A percentile compares a stretch with the other conserved stretches of the same genome.
Evolutionary conservation across 1,284 basidiomycete species (phyloP).

Genomic region (Hymenochaete sp.): DNA sequence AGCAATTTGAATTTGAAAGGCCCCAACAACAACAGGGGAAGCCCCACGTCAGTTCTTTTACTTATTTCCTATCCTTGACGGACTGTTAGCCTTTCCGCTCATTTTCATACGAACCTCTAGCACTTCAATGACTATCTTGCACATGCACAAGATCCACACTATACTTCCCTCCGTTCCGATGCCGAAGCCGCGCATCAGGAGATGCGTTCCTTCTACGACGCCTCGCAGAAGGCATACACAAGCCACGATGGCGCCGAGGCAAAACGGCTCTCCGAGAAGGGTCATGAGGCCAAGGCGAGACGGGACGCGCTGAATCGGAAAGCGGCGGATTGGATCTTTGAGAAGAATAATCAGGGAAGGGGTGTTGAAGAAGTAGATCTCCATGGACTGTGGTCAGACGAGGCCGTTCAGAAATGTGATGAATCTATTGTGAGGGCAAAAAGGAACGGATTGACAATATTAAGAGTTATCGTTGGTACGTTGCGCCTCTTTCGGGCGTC

Average conservation of each 20-base stretch:
- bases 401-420: slow-evolving; percentile 73
- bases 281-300: slow-evolving; percentile 59
- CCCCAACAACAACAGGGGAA: slow-evolving; percentile 16
- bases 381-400: slow-evolving; percentile 89
- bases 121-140: slow-evolving; percentile 51
- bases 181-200: slow-evolving; percentile 67
- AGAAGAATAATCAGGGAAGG: slow-evolving; percentile 77
- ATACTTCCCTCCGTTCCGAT: slow-evolving; percentile 57
- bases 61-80: background rate
- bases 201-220: slow-evolving; percentile 63
- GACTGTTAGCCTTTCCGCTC: background rate
- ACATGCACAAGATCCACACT: slow-evolving; percentile 65
- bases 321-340: slow-evolving; percentile 87
- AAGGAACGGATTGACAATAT: slow-evolving; percentile 51
- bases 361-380: slow-evolving; percentile 75
- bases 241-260: slow-evolving; percentile 71
- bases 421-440: slow-evolving; percentile 63
- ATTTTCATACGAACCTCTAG: too few relatives aligned
- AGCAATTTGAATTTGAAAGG: slow-evolving; percentile 1
- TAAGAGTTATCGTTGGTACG: slow-evolving; percentile 84
- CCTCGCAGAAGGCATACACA: slow-evolving; percentile 60
- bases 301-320: slow-evolving; percentile 73
- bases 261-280: slow-evolving; percentile 78
- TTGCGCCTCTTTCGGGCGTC: slow-evolving; percentile 16
- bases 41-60: slow-evolving; percentile 4